These are phyloP conservation scores for Fraxinus excelsior DNA, from an alignment of 257 asterid species.

Conservation along the genomic window DNA sequence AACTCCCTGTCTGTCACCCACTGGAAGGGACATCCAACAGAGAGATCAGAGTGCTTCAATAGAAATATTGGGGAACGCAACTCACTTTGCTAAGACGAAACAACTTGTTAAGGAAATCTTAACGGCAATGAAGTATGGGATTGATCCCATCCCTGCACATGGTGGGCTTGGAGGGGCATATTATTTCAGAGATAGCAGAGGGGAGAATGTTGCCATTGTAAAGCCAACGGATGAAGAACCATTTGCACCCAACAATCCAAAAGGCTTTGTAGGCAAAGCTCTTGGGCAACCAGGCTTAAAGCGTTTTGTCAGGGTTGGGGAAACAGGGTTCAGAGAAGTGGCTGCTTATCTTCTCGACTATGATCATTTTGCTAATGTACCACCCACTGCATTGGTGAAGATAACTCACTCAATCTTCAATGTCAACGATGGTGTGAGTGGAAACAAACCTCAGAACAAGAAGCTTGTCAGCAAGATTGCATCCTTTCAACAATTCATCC, in stretches of 20 bases:
- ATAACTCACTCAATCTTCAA: conserved; percentile 85
- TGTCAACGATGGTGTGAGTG: conserved; percentile 78
- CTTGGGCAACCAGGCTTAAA: conserved; percentile 95
- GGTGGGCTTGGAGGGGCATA: conserved; percentile 98
- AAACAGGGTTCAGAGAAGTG: conserved; percentile 92
- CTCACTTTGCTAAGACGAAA: conserved; percentile 48
- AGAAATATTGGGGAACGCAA: conserved; percentile 76
- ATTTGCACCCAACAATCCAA: conserved; percentile 93
- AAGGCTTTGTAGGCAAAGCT: conserved; percentile 93
- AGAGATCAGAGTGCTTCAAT: conserved; percentile 81
- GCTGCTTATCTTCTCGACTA: conserved; percentile 94
- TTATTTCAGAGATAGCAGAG: conserved; percentile 72
- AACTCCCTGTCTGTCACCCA: conserved; percentile 94
- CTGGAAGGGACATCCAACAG: conserved; percentile 80
- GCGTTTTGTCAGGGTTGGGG: conserved; percentile 89
- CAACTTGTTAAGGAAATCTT: conserved; percentile 77
- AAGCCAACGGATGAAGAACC: conserved; percentile 99
- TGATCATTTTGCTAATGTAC: conserved; percentile 89
- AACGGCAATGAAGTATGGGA: conserved; percentile 74
- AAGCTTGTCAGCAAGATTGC: conserved; percentile 89
- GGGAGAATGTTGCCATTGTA: conserved; percentile 91
- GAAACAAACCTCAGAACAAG: conserved; percentile 54
- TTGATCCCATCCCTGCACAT: conserved; percentile 80
- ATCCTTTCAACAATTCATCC: conserved; percentile 80
- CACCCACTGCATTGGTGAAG: conserved; percentile 93